Percentiles rank a stretch among this genome's conserved stretches.
phyloP scores from a whole-genome alignment of 176 grass and related monocot genomes.

The Triticum aestivum region IWGSC_CS_RefSeq_v2.1 NC_057794.1:110645401-110645900 shows the following conservation, averaged over 20 bases:
- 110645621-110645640: conserved; percentile 26
- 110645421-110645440: background rate
- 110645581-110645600: conserved; percentile 23
- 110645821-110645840: conserved; percentile 42
- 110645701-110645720: background rate
- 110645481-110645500: background rate
- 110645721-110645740: background rate
- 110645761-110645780: background rate
- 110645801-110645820: conserved; percentile 49
- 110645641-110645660: conserved; percentile 31
- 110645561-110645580: conserved; percentile 25
- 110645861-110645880: conserved; percentile 16
- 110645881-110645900: conserved; percentile 52
- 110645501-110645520: background rate
- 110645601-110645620: background rate
- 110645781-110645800: conserved; percentile 31
- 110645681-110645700: background rate
- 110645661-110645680: conserved; percentile 15
- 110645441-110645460: background rate
- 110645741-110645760: background rate
- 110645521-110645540: background rate
- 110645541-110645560: conserved; percentile 27
- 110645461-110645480: background rate
- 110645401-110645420: background rate
- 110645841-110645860: conserved; percentile 32